Conservation (phyloP, 495 filamentous ascomycete genomes). For the Hypoxylon perforatum region DNA sequence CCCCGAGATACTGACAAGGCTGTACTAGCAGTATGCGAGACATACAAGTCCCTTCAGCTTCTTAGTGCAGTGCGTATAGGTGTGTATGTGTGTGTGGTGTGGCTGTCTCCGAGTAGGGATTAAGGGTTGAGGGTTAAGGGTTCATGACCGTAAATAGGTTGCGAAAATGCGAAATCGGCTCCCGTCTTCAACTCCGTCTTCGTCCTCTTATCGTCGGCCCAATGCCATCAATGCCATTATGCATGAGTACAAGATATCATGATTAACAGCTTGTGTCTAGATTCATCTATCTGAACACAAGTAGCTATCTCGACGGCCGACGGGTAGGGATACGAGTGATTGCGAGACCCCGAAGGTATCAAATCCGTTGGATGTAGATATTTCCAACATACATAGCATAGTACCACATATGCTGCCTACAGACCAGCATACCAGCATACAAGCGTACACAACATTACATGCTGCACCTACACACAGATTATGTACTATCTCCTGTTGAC, state of each 20-base stretch:
- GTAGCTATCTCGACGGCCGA: not conserved
- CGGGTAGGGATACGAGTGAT: constrained; percentile 2
- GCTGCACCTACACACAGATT: constrained; percentile 10
- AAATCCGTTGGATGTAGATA: constrained; percentile 8
- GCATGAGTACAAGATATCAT: not conserved
- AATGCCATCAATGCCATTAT: not conserved
- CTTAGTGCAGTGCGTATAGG: not conserved
- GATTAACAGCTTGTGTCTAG: not conserved
- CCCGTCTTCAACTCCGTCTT: not conserved
- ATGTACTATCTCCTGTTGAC: constrained; percentile 26
- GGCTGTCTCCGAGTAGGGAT: not conserved
- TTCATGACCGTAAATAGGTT: not conserved
- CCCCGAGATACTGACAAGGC: constrained; percentile 42
- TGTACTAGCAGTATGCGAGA: constrained; percentile 33
- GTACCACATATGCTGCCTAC: not conserved
- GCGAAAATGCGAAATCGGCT: not conserved
- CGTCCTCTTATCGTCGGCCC: not conserved
- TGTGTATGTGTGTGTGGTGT: constrained; percentile 4
- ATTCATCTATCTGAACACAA: not conserved
- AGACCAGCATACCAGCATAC: not conserved
- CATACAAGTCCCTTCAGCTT: constrained; percentile 30
- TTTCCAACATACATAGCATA: not conserved
- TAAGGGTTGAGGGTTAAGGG: too few relatives aligned
- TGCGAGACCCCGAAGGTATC: not conserved
- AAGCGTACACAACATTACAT: not conserved